phyloP scores from a whole-genome alignment of 768 basidiomycete species.

The Pleurotus tuoliensis region DNA sequence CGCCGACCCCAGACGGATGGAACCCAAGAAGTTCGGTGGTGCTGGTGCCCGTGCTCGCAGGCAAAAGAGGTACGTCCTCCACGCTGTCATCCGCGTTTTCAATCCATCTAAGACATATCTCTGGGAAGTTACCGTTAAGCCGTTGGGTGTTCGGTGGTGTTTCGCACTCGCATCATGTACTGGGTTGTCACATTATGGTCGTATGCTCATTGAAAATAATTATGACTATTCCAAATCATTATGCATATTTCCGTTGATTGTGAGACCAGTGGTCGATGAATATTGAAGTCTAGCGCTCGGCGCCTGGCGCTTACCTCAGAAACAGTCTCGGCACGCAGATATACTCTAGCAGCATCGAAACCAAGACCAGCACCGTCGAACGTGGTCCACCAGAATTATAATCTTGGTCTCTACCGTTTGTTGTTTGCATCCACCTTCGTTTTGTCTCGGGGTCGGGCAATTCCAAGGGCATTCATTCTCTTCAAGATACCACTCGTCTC shows the following conservation, averaged over 20 bases:
- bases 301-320: no score
- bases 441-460: no score
- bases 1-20: conserved; percentile 94
- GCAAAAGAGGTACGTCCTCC: conserved; percentile 79
- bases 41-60: conserved; percentile 96
- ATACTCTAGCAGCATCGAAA: no score
- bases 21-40: conserved; percentile 99
- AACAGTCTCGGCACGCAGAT: no score
- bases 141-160: conserved; percentile 28
- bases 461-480: no score
- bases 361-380: no score
- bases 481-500: no score
- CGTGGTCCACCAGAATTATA: no score
- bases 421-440: no score
- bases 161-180: conserved; percentile 39
- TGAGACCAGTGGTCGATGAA: no score
- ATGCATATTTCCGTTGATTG: not conserved
- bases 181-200: conserved; percentile 25
- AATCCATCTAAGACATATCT: conserved; percentile 8
- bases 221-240: not conserved
- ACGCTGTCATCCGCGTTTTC: not conserved
- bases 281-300: no score
- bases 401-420: no score
- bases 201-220: conserved; percentile 25
- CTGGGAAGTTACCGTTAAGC: conserved; percentile 72